Evolutionary conservation across 306 rosid species (phyloP), one percentile per base, ranked within the genome.

Genomic region (Quercus parvula): DNA sequence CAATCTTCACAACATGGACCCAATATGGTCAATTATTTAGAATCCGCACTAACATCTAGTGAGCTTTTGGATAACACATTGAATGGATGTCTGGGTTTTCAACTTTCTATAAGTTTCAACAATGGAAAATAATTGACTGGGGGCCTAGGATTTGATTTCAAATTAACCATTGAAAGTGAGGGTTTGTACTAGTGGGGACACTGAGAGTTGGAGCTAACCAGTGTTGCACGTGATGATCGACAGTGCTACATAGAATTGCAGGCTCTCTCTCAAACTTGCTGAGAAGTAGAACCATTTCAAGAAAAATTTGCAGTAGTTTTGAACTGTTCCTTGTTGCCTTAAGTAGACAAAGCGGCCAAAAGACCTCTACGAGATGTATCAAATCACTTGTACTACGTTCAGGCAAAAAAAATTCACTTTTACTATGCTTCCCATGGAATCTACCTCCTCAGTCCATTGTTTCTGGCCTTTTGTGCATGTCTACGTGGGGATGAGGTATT

Each of bases 171-270:
- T 18, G 70, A 63, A 5, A 63, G 69, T 27, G 41, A 75, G 79
- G 6, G 71, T 5, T 6, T 17, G 5, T 5, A 68, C 27, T 68
- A 22, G 57, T 33, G 71, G 78, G 28, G 56, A 19, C 54, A 54
- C 14, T 64, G 35, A 25, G 8, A 25, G 75, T 73, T 38, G 35
- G 30, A 18, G 72, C 15, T 81, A 71, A 41, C 55, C 59, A 67
- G 27, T 6, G 49, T 49, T 71, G 80, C 83, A 83, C 76, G 86
- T 78, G 89, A 83, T 69, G 55, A 35, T 5, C 41, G 2, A 58
- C 66, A 19, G 46, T 70, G 82, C 66, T 28, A 62, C 46, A 30
- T n/a, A 41, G 46, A 41, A 41, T 41, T 41, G 46, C 46, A 73
- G 81, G 8, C 70, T 78, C 67, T 57, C 66, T 31, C 76, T 79